Base-by-base conservation (phyloP, 23 red algal genomes). In the Porphyridium purpureum region DNA sequence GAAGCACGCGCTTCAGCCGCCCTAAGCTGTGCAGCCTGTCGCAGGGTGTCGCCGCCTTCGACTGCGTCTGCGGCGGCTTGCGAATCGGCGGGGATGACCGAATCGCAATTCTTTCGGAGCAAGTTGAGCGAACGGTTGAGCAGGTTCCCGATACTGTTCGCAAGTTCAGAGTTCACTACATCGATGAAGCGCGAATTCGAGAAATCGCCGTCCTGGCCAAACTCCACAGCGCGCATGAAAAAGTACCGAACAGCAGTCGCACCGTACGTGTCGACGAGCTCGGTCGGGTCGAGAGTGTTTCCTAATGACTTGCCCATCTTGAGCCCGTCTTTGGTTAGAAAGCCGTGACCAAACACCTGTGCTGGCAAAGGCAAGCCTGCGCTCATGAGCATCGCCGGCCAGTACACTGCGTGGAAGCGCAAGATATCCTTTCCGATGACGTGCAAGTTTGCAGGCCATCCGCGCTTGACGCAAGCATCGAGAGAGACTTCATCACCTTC, bases 281-380 rank as follows among this genome's bases (percentile, higher is more conserved):
- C 50, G 11, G 19, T 4, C 3, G 90, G 90, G 24, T 98, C 72
- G 0, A 98, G 48, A 7, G 72, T 81, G 42, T 98, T 98, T 9
- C 80, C 74, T 47, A 98, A 49, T 20, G 74, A 82, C 54, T 98
- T 98, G 30, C 90, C 90, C 90, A 98, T 98, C 53, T 98, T 98
- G 71, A 98, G 70, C 38, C 90, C 90, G 52, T 98, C 90, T 60
- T 98, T 98, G 52, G 90, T 98, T 21, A 98, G 54, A 46, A 98
- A 98, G 19, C 90, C 90, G 54, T 98, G 90, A 4, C 80, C 79
- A 51, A 86, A 70, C 32, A 98, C 54, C 41, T 41, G 53, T 24
- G 51, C 14, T 23, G 90, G 90, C 25, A 85, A 54, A 24, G 69
- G 58, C 64, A 98, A 31, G 0, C 90, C 90, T 0, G 74, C 90